phyloP scores from a whole-genome alignment of 306 rosid genomes.

The Vigna unguiculata region DNA sequence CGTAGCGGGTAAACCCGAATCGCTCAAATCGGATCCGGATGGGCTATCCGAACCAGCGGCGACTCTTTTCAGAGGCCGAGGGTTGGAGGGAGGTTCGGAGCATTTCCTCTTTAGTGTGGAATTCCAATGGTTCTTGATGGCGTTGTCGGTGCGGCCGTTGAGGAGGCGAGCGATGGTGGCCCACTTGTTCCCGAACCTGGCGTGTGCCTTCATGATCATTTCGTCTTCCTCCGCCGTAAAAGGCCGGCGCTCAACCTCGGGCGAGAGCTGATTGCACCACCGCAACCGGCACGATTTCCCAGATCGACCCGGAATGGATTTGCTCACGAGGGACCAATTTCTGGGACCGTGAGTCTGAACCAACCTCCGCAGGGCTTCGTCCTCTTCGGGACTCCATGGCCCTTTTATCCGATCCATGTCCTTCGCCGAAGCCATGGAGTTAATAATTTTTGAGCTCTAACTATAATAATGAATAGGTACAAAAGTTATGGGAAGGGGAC shows the following conservation, averaged over 20 bases:
- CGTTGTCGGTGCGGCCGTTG: conserved; percentile 90
- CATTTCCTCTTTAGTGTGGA: conserved; percentile 85
- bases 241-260: conserved; percentile 77
- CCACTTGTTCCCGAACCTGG: conserved; percentile 80
- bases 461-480: neutral
- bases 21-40: conserved; percentile 80
- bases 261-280: conserved; percentile 96
- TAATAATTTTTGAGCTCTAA: no score
- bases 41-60: conserved; percentile 59
- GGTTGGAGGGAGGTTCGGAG: conserved; percentile 50
- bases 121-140: conserved; percentile 92
- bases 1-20: conserved; percentile 55
- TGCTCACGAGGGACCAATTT: conserved; percentile 86
- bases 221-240: conserved; percentile 77
- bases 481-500: neutral
- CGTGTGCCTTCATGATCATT: conserved; percentile 65
- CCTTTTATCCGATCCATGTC: conserved; percentile 80
- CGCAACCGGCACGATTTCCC: conserved; percentile 88
- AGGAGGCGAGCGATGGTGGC: conserved; percentile 83
- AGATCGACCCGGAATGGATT: conserved; percentile 81
- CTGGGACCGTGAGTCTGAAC: conserved; percentile 70
- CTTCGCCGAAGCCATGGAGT: conserved; percentile 44
- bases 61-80: conserved; percentile 69
- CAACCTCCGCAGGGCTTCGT: conserved; percentile 65
- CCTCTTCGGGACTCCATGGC: conserved; percentile 92